A percentile compares a stretch with the other conserved stretches of the same genome.
phyloP scores from a whole-genome alignment of 768 basidiomycete genomes.

The Lactarius tabidus region DNA sequence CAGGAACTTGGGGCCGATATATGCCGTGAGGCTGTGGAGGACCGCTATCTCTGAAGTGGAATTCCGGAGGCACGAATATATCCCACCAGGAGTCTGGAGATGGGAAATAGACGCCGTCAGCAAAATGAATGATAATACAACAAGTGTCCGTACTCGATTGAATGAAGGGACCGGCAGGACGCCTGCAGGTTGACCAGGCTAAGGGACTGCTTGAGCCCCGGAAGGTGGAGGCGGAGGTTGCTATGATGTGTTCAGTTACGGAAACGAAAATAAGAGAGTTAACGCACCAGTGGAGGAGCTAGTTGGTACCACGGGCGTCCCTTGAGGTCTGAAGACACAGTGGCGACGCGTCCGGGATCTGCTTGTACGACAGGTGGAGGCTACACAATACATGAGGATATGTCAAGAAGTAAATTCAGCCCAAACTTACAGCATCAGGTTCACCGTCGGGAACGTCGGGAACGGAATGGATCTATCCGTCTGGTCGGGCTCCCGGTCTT shows the following conservation, averaged over 20 bases:
- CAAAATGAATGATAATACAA: no score
- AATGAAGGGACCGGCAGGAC: slow-evolving; percentile 15
- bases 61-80: no score
- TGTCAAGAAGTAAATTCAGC: no score
- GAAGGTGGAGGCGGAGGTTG: not conserved
- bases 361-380: not conserved
- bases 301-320: not conserved
- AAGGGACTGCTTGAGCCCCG: not conserved
- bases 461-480: slow-evolving; percentile 5
- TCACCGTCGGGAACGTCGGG: not conserved
- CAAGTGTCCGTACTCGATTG: slow-evolving; percentile 25
- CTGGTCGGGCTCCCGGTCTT: not conserved
- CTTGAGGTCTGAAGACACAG: slow-evolving; percentile 2
- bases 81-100: no score
- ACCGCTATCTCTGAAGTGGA: no score
- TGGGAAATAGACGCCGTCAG: not conserved
- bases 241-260: slow-evolving; percentile 4
- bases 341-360: not conserved
- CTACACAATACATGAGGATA: slow-evolving; percentile 4
- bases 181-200: not conserved
- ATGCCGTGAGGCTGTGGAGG: no score
- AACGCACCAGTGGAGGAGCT: not conserved
- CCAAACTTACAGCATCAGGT: slow-evolving; percentile 1
- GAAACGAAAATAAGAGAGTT: not conserved
- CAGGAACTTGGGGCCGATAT: slow-evolving; percentile 10